Conservation (phyloP, 2,329 filamentous ascomycete species). For the Cladorrhinum sp. region DNA sequence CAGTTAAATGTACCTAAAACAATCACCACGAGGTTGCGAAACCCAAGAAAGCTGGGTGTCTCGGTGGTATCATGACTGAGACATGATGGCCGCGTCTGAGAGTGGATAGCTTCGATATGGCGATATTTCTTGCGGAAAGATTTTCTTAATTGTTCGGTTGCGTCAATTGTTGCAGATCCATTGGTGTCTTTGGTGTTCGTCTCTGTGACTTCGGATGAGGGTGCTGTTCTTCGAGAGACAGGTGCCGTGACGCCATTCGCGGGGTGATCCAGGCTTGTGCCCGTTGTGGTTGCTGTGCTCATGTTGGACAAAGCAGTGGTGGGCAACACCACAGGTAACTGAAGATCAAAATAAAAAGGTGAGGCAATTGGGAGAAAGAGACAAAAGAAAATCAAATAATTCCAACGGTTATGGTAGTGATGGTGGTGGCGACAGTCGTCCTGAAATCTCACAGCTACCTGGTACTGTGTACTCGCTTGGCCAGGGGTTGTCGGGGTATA, state of each 20-base stretch:
- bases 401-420: neutral
- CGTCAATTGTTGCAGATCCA: slow-evolving; percentile 10
- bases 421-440: neutral
- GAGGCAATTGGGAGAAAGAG: neutral
- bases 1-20: slow-evolving; percentile 62
- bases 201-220: neutral
- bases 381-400: neutral
- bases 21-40: slow-evolving; percentile 93
- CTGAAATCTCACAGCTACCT: neutral
- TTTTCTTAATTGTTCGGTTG: slow-evolving; percentile 34
- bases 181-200: slow-evolving; percentile 9
- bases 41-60: slow-evolving; percentile 84
- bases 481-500: neutral
- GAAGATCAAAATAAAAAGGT: neutral
- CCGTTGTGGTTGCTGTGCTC: slow-evolving; percentile 5
- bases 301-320: slow-evolving; percentile 4
- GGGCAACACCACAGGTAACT: neutral
- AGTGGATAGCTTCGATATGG: slow-evolving; percentile 86
- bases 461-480: no score
- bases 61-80: slow-evolving; percentile 77
- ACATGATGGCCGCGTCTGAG: slow-evolving; percentile 67
- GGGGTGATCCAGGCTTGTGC: slow-evolving; percentile 1
- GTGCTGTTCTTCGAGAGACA: neutral
- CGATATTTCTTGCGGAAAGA: slow-evolving; percentile 69
- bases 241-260: slow-evolving; percentile 7